Conservation (phyloP, 345 rosid species). For the Citrus sp. region DNA sequence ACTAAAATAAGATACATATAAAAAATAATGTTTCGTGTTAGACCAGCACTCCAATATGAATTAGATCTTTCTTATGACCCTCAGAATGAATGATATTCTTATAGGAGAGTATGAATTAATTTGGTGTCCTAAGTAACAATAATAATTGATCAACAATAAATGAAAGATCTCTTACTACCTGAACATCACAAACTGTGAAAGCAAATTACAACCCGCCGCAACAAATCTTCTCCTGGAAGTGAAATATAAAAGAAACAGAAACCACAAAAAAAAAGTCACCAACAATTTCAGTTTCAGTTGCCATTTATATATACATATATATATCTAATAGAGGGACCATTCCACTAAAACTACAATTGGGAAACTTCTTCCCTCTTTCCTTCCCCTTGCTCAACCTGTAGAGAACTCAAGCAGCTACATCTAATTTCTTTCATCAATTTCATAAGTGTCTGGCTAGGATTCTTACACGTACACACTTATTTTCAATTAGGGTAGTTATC, state of each 20-base stretch:
- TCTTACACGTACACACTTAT: background rate
- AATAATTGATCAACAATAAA: background rate
- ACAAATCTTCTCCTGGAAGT: background rate
- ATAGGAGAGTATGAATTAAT: background rate
- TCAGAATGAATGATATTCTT: background rate
- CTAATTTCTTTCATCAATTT: background rate
- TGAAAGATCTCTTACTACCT: background rate
- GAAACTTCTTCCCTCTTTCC: constrained; percentile 11
- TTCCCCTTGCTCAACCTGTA: background rate
- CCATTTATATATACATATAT: background rate
- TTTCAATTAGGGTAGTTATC: too few species aligned
- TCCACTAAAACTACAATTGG: background rate
- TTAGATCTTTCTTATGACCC: background rate
- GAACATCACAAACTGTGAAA: background rate
- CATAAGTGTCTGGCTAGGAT: background rate
- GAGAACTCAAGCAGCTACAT: background rate
- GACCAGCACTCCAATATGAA: background rate
- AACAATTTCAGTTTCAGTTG: background rate
- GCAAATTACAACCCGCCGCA: background rate
- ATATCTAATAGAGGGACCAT: too few species aligned
- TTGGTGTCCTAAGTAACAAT: too few species aligned
- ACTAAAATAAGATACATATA: background rate
- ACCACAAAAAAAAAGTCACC: background rate
- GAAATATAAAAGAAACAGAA: background rate
- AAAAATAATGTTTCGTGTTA: background rate